These are phyloP conservation scores for Vararia minispora DNA, from an alignment of 768 basidiomycete species.

Conservation along the genomic window DNA sequence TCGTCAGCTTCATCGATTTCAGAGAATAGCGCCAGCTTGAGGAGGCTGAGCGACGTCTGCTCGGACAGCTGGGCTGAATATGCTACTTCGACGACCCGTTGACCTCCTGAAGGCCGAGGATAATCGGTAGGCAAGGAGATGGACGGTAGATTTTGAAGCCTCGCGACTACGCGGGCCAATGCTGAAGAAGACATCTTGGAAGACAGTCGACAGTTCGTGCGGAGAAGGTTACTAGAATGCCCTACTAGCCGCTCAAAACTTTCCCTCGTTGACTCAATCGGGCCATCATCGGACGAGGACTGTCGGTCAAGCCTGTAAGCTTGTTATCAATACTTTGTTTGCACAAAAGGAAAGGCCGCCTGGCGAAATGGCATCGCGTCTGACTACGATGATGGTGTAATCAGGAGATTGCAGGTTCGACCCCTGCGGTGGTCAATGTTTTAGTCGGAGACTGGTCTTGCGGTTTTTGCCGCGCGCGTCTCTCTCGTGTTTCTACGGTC, in stretches of 20 bases:
- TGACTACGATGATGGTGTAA: conserved; percentile 94
- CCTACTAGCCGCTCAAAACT: too few relatives aligned
- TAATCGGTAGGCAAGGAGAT: conserved; percentile 95
- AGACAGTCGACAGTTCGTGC: too few relatives aligned
- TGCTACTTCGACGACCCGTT: conserved; percentile 78
- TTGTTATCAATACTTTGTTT: too few relatives aligned
- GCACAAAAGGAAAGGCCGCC: conserved; percentile 46
- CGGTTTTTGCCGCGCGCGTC: too few relatives aligned
- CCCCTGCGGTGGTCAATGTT: conserved; percentile 74
- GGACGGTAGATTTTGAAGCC: conserved; percentile 75
- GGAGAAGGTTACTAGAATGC: too few relatives aligned
- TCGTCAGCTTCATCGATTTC: conserved; percentile 42
- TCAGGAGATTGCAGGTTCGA: conserved; percentile 96
- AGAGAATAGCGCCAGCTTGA: conserved; percentile 70
- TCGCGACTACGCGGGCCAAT: conserved; percentile 44
- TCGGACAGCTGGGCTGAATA: conserved; percentile 62
- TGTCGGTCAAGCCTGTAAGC: too few relatives aligned
- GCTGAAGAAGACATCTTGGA: conserved; percentile 19
- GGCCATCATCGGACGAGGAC: too few relatives aligned
- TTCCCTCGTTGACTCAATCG: too few relatives aligned
- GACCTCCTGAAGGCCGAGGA: conserved; percentile 63
- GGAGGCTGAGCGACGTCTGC: conserved; percentile 63
- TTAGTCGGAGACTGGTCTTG: too few relatives aligned
- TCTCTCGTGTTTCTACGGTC: background rate
- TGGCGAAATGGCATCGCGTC: conserved; percentile 95